phyloP scores from a whole-genome alignment of 2,329 filamentous ascomycete genomes.

The Aspergillus intermedius region DNA sequence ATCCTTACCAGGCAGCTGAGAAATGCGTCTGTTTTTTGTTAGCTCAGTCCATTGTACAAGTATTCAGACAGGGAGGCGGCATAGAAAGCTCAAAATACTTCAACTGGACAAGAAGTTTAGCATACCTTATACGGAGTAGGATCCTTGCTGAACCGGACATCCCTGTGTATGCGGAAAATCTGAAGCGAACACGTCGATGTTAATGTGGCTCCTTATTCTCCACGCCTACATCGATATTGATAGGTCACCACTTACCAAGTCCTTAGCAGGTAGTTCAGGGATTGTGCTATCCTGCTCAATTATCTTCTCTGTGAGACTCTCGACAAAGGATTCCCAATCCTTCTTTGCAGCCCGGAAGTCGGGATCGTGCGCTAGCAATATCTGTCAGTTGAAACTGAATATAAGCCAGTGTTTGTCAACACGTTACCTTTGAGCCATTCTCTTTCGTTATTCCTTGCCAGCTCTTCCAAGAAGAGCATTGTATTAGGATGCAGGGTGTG shows the following conservation, averaged over 20 bases:
- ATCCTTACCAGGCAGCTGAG: conserved; percentile 65
- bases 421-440: conserved; percentile 57
- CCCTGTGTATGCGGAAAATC: conserved; percentile 80
- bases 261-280: conserved; percentile 78
- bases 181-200: conserved; percentile 20
- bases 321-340: conserved; percentile 76
- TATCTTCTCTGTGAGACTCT: conserved; percentile 63
- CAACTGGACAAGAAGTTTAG: not conserved
- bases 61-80: not conserved
- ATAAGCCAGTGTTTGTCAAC: not conserved
- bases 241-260: conserved; percentile 51
- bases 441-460: conserved; percentile 56
- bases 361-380: conserved; percentile 60
- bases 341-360: conserved; percentile 72
- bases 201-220: conserved; percentile 5
- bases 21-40: conserved; percentile 60
- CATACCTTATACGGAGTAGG: conserved; percentile 80
- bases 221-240: not conserved
- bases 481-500: conserved; percentile 59
- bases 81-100: not conserved
- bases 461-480: conserved; percentile 53
- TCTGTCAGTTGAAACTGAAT: conserved; percentile 2
- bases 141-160: conserved; percentile 77
- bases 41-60: conserved; percentile 12
- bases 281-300: conserved; percentile 70